phyloP scores from a whole-genome alignment of 164 flowering plant genomes.

The Santalum album region DNA sequence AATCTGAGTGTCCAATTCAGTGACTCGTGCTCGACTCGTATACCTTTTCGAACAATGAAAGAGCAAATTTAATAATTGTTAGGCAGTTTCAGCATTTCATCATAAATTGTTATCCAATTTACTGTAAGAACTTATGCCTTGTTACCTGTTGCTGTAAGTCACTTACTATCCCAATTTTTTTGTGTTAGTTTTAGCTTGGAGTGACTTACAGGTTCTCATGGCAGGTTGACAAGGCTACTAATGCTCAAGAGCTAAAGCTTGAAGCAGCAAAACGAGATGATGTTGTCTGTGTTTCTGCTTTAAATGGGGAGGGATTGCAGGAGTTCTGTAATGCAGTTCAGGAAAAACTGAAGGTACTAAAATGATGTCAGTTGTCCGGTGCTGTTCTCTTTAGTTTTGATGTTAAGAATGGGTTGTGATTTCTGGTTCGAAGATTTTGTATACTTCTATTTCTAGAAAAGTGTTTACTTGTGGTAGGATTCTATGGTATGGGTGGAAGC shows the following conservation, averaged over 20 bases:
- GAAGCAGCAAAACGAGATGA: constrained; percentile 60
- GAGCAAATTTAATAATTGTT: no score
- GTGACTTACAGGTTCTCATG: constrained; percentile 7
- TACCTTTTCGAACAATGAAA: no score
- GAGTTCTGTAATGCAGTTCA: constrained; percentile 75
- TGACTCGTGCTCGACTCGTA: no score
- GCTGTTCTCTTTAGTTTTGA: background rate
- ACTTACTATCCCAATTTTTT: no score
- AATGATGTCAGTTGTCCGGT: background rate
- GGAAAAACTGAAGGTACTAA: constrained; percentile 53
- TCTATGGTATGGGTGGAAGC: constrained; percentile 95
- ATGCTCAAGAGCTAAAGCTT: constrained; percentile 48
- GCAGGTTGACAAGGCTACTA: constrained; percentile 69
- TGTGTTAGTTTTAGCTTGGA: no score
- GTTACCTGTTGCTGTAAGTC: no score
- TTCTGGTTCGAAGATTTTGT: background rate
- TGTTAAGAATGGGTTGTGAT: no score
- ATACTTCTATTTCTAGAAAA: background rate
- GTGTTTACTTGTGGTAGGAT: constrained; percentile 36
- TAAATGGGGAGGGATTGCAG: constrained; percentile 62
- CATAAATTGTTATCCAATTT: no score
- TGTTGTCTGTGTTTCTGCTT: constrained; percentile 72
- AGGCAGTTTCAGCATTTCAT: no score
- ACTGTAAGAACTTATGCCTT: no score
- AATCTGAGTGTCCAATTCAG: no score